Percentiles rank a stretch among this genome's conserved stretches.
Evolutionary conservation across 2,329 filamentous ascomycete species (phyloP).

Genomic region (Arthrobotrys conoides): DNA sequence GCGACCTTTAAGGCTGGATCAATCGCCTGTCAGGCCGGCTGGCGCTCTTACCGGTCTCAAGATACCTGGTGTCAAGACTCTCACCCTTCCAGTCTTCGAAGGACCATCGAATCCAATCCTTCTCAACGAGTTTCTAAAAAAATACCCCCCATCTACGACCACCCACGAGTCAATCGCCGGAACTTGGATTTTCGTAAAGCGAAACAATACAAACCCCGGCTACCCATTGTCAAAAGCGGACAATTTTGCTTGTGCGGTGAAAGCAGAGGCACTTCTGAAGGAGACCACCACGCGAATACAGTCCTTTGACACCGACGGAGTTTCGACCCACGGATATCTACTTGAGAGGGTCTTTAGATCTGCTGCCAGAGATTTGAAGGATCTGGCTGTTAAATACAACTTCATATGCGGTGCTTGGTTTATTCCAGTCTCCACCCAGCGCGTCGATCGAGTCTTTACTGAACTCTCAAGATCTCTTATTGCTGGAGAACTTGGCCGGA

Average conservation of each 20-base stretch:
- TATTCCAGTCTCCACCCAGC: not conserved
- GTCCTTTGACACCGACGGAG: not conserved
- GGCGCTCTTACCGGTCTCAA: constrained; percentile 1
- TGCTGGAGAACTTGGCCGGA: constrained; percentile 6
- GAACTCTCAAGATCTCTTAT: constrained; percentile 31
- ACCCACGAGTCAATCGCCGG: constrained; percentile 1
- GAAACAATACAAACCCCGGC: constrained; percentile 15
- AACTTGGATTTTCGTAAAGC: constrained; percentile 32
- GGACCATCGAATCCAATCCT: constrained; percentile 34
- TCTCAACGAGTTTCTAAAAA: constrained; percentile 41
- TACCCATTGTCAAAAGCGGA: not conserved
- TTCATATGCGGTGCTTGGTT: constrained; percentile 48
- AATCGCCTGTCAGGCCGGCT: not conserved
- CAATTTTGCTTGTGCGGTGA: not conserved
- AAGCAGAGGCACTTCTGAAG: not conserved
- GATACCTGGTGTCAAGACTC: not conserved
- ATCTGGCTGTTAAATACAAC: constrained; percentile 13
- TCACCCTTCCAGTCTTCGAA: constrained; percentile 23
- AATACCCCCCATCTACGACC: constrained; percentile 20
- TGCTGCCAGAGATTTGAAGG: not conserved
- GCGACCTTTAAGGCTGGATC: not conserved
- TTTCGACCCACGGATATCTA: not conserved
- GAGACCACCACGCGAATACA: not conserved
- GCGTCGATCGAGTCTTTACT: constrained; percentile 18
- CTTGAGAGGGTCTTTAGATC: constrained; percentile 2